Conservation (phyloP, 192 early-diverging fungal species). For the Chytriomyces sp. region DNA sequence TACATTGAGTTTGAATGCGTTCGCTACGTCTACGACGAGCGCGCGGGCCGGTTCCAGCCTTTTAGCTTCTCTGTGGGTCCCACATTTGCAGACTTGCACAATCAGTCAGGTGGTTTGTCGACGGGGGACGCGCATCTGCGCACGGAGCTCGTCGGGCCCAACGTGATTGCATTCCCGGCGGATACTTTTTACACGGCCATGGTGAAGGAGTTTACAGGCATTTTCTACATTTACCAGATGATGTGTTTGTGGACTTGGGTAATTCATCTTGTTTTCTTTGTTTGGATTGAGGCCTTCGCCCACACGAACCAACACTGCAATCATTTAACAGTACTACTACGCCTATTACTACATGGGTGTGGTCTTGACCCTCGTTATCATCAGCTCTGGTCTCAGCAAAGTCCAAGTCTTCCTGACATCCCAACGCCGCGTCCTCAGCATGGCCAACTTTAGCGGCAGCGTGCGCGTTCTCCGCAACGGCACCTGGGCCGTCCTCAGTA, state of each 20-base stretch:
- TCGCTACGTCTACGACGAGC: conserved; percentile 68
- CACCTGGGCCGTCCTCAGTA: conserved; percentile 52
- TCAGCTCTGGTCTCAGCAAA: conserved; percentile 44
- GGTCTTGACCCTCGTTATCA: conserved; percentile 45
- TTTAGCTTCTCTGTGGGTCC: conserved; percentile 58
- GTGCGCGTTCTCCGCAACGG: conserved; percentile 59
- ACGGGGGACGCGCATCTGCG: conserved; percentile 54
- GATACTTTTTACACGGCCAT: conserved; percentile 59
- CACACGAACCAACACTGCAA: no score
- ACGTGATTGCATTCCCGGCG: conserved; percentile 68
- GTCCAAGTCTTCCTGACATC: conserved; percentile 39
- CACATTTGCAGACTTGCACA: conserved; percentile 40
- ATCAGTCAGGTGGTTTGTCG: conserved; percentile 46
- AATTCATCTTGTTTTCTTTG: conserved; percentile 2
- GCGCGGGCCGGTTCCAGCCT: conserved; percentile 57
- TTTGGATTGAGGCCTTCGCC: conserved; percentile 11
- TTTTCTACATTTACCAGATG: conserved; percentile 52
- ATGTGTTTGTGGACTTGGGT: conserved; percentile 47
- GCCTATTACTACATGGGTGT: conserved; percentile 54
- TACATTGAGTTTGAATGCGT: conserved; percentile 76
- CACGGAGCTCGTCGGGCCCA: conserved; percentile 65
- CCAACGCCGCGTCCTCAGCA: conserved; percentile 44
- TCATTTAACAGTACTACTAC: conserved; percentile 40
- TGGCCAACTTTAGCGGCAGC: conserved; percentile 50
- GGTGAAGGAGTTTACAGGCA: conserved; percentile 54